phyloP scores from a whole-genome alignment of 2,329 filamentous ascomycete genomes.

The Drechslerella dactyloides region DNA sequence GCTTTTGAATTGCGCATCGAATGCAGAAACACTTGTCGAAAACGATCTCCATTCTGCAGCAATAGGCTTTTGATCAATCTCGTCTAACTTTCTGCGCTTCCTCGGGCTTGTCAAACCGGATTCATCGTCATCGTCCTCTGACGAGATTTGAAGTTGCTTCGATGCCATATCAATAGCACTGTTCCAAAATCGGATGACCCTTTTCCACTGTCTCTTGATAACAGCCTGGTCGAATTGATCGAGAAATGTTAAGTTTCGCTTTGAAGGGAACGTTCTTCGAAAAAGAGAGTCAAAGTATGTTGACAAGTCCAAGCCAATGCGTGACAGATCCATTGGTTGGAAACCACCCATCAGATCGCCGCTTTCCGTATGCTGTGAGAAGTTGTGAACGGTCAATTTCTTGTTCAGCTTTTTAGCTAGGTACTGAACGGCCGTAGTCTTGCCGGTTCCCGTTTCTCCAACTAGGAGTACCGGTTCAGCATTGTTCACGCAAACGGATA shows the following conservation, averaged over 20 bases:
- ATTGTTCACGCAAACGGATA: slow-evolving; percentile 79
- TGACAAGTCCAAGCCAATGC: slow-evolving; percentile 80
- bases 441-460: slow-evolving; percentile 98
- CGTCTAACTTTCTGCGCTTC: slow-evolving; percentile 70
- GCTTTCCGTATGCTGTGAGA: slow-evolving; percentile 97
- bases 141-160: slow-evolving; percentile 68
- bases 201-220: slow-evolving; percentile 83
- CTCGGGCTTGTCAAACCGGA: slow-evolving; percentile 64
- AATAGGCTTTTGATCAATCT: slow-evolving; percentile 63
- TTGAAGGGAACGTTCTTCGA: slow-evolving; percentile 80
- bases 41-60: slow-evolving; percentile 82
- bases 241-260: slow-evolving; percentile 86
- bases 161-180: slow-evolving; percentile 89
- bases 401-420: slow-evolving; percentile 82
- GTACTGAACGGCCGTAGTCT: slow-evolving; percentile 95
- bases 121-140: slow-evolving; percentile 60
- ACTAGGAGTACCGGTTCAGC: slow-evolving; percentile 91
- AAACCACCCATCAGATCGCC: slow-evolving; percentile 95
- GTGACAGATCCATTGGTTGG: slow-evolving; percentile 82
- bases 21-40: slow-evolving; percentile 66
- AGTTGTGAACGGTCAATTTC: slow-evolving; percentile 87
- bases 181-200: slow-evolving; percentile 82
- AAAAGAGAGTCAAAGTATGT: slow-evolving; percentile 92
- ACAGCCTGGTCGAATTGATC: slow-evolving; percentile 80
- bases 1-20: slow-evolving; percentile 66